Evolutionary conservation across 495 filamentous ascomycete genomes (phyloP), one percentile per base, ranked within the genome.

Genomic region (Neurospora terricola): DNA sequence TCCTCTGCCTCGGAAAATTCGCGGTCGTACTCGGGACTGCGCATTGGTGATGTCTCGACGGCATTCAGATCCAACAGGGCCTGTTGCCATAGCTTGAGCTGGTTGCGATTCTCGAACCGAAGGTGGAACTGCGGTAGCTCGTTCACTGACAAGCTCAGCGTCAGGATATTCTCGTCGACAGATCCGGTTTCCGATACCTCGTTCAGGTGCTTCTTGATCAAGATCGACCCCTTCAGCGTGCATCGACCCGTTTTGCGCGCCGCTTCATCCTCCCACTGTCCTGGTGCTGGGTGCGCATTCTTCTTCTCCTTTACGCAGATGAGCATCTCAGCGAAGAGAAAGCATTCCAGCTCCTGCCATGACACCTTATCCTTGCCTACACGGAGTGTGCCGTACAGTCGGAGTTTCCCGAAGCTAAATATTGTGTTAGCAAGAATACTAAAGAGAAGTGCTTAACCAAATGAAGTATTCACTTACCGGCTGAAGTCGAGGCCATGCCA

Each of bases 301-400:
- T 94, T 96, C 87, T 97, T 98, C 79, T 98, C 96, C 82, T 98
- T 99, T 73, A 98, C 94, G 80, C 96, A 99, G 75, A 99, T 99
- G 70, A 99, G 94, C 96, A 99, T 99, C 82, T 98, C 96, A 4
- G 91, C 92, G 79, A 98, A 99, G 27, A 99, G 87, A 82, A 93
- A 99, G 80, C 96, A 99, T 80, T 98, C 94, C 71, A 99, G 82
- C 79, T 99, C 96, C 84, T 99, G 96, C 96, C 96, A 99, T 14
- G 96, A 94, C 76, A 96, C 88, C 75, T 94, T 93, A 80, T 99
- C 96, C 77, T 98, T 99, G 75, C 96, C 96, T 27, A 99, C 96
- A 71, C 92, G 90, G 75, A 98, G 91, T 18, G 92, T 94, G 62
- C 94, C 96, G 78, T 97, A 94, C 45, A 98, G 84, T 40, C 94